These are phyloP conservation scores for Mycena polygramma DNA, from an alignment of 768 basidiomycete species.

Conservation along the genomic window DNA sequence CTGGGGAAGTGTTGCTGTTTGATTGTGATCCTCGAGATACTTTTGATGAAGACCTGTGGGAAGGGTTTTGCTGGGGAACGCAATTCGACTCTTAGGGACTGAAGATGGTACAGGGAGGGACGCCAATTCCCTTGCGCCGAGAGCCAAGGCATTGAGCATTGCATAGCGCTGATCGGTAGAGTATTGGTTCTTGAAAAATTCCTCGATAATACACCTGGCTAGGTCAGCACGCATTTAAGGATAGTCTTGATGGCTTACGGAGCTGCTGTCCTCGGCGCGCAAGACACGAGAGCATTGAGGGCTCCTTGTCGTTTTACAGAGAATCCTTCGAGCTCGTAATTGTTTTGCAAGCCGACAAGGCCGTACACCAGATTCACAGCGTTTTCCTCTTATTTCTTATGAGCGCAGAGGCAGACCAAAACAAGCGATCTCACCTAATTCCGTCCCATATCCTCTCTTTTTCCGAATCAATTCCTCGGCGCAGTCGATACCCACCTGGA, in stretches of 20 bases:
- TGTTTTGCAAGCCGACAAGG: constrained; percentile 82
- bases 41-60: constrained; percentile 78
- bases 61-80: constrained; percentile 88
- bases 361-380: constrained; percentile 84
- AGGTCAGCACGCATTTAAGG: background rate
- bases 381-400: constrained; percentile 79
- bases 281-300: constrained; percentile 83
- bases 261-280: constrained; percentile 81
- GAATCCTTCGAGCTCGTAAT: constrained; percentile 87
- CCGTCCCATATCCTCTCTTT: constrained; percentile 88
- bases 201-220: constrained; percentile 83
- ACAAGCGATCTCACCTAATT: constrained; percentile 74
- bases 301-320: constrained; percentile 81
- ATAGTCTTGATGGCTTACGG: constrained; percentile 68
- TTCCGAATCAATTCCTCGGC: constrained; percentile 89
- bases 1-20: constrained; percentile 60
- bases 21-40: constrained; percentile 64
- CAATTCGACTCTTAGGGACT: constrained; percentile 50
- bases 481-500: constrained; percentile 83
- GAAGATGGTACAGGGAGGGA: constrained; percentile 57
- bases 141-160: constrained; percentile 87
- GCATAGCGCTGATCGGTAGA: constrained; percentile 87
- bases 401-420: background rate
- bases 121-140: constrained; percentile 88
- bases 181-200: constrained; percentile 95